Percentiles rank a stretch among this genome's conserved stretches.
Evolutionary conservation across 2,329 filamentous ascomycete species (phyloP).

Genomic region (Diaporthe sp.): DNA sequence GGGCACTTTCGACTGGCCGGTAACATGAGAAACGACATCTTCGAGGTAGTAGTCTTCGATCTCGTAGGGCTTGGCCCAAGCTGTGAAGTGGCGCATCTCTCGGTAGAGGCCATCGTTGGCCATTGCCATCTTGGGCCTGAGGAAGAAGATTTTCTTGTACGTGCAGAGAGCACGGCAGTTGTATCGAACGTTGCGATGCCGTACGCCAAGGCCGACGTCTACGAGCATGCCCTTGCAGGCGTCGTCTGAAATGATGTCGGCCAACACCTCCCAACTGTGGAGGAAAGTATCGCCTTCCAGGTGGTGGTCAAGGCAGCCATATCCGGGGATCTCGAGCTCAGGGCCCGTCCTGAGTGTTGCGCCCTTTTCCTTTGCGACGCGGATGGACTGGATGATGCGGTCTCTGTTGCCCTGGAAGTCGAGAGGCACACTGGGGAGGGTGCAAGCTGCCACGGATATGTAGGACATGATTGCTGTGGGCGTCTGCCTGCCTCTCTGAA

Average conservation of each 20-base stretch:
- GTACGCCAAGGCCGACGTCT: slow-evolving; percentile 44
- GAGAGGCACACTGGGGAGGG: slow-evolving; percentile 59
- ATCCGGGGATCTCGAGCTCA: slow-evolving; percentile 58
- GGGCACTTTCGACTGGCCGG: slow-evolving; percentile 53
- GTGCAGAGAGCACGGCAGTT: slow-evolving; percentile 55
- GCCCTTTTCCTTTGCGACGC: slow-evolving; percentile 69
- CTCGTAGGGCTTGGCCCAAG: slow-evolving; percentile 54
- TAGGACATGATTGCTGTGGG: slow-evolving; percentile 46
- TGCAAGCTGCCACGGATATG: slow-evolving; percentile 54
- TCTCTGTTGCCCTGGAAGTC: slow-evolving; percentile 75
- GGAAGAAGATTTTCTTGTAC: slow-evolving; percentile 47
- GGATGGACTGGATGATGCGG: slow-evolving; percentile 75
- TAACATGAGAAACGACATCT: slow-evolving; percentile 48
- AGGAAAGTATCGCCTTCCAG: slow-evolving; percentile 46
- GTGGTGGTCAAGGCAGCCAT: slow-evolving; percentile 53
- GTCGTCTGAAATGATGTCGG: slow-evolving; percentile 44
- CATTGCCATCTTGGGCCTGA: slow-evolving; percentile 50
- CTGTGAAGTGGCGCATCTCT: slow-evolving; percentile 58
- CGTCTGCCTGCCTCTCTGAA: not conserved
- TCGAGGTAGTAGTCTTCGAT: slow-evolving; percentile 56
- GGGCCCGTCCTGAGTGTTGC: slow-evolving; percentile 74
- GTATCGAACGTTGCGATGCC: slow-evolving; percentile 54
- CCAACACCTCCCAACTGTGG: slow-evolving; percentile 45
- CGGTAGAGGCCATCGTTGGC: slow-evolving; percentile 56
- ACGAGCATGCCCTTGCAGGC: slow-evolving; percentile 45